Base-by-base conservation (phyloP, 352 stramenopile species). In the Pythium coloratum region DNA sequence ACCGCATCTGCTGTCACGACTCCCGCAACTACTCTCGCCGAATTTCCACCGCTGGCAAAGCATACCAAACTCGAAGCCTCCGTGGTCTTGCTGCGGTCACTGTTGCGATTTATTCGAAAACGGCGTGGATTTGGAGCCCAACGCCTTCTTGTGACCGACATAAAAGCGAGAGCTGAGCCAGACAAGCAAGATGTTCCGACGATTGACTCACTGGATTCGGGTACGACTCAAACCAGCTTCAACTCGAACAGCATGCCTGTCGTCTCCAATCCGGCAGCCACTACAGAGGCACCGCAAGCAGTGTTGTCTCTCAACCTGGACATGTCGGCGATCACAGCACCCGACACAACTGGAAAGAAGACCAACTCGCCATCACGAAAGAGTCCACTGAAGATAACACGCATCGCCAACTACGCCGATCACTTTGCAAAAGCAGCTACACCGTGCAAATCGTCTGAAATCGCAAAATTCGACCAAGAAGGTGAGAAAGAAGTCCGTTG, bases 401-500 rank as follows among this genome's bases (percentile, higher is more conserved):
- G 77, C 9, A 42, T 81, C 2, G 53, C 66, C 38, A 65, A 73
- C 62, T 84, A 86, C 46, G 34, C 34, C 6, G 49, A 49, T 8
- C 77, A 84, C 38, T 82, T 86, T 59, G 69, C 58, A 40, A 24
- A 16, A 12, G 55, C 62, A 3, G 36, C 56, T 16, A 50, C 42
- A 44, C 3, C 33, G 9, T 26, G 62, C 66, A 50, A 62, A 56
- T 47, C 33, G 64, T 20, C 26, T 66, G 13, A 69, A 34, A 0
- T 46, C 50, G 13, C 62, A 18, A 55, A 64, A n/a, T 32, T 67
- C 3, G 55, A 69, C 12, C 46, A 70, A 14, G 44, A 66, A 56
- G 7, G 55, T 42, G 65, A 58, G 18, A 30, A 76, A 33, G 55
- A 76, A 14, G 32, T 74, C 33, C 67, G 67, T 10, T 74, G 67